phyloP scores from a whole-genome alignment of 2,329 filamentous ascomycete genomes.

The Elsinoe perseae region DNA sequence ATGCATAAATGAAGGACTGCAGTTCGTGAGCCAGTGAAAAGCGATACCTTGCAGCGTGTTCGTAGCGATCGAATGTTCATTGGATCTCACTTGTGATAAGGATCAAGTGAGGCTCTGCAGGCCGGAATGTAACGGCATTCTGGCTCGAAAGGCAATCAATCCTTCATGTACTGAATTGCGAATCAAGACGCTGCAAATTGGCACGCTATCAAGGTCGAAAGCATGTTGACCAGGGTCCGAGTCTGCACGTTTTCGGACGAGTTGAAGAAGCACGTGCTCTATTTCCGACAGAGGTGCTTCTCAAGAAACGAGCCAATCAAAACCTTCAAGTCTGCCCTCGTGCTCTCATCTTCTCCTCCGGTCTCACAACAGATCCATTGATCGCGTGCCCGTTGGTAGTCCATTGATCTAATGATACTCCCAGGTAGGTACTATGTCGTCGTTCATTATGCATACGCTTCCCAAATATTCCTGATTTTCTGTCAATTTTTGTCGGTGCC shows the following conservation, averaged over 20 bases:
- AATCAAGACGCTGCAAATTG: neutral
- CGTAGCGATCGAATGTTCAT: neutral
- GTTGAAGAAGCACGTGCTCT: constrained; percentile 15
- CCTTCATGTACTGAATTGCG: neutral
- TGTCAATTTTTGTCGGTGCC: neutral
- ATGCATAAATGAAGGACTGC: neutral
- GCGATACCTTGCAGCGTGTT: neutral
- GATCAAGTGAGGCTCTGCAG: neutral
- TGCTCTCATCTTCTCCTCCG: constrained; percentile 3
- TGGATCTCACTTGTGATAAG: neutral
- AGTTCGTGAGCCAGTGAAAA: neutral
- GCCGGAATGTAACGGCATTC: neutral
- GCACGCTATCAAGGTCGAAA: neutral
- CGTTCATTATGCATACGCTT: constrained; percentile 4
- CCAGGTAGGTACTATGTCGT: neutral
- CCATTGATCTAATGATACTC: neutral
- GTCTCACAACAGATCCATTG: constrained; percentile 1
- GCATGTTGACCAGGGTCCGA: constrained; percentile 2
- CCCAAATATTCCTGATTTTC: neutral
- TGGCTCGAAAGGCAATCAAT: neutral
- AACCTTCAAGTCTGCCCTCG: constrained; percentile 10
- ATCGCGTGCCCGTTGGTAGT: constrained; percentile 13
- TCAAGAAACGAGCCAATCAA: constrained; percentile 12
- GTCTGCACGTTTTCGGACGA: neutral
- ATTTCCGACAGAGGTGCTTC: neutral